phyloP scores from a whole-genome alignment of 2,329 filamentous ascomycete genomes.

The Fusarium secorum region DNA sequence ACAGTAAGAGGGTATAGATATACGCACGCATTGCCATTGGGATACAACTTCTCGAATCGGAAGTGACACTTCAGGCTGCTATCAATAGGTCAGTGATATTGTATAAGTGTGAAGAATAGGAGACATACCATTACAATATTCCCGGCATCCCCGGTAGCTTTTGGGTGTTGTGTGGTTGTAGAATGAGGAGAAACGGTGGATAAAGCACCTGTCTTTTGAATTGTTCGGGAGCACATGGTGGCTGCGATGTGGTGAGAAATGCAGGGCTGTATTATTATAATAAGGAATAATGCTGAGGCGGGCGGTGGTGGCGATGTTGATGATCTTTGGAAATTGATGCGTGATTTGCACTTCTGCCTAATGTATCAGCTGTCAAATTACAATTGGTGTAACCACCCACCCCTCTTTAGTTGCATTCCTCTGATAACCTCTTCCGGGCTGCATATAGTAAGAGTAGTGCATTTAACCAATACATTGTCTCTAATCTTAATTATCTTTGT shows the following conservation, averaged over 20 bases:
- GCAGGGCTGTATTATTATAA: not conserved
- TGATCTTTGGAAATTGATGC: not conserved
- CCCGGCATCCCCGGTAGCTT: not conserved
- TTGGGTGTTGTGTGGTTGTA: not conserved
- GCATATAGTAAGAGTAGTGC: not conserved
- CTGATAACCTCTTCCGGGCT: fast-evolving
- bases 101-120: fast-evolving
- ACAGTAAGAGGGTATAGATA: fast-evolving
- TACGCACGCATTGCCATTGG: not conserved
- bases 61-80: not conserved
- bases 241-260: not conserved
- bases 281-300: not conserved
- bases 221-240: not conserved
- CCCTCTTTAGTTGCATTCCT: not conserved
- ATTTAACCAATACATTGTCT: fast-evolving
- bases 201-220: not conserved
- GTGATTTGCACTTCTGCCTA: slow-evolving; percentile 1
- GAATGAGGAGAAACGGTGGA: fast-evolving
- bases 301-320: not conserved
- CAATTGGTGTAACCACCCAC: not conserved
- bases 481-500: fast-evolving
- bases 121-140: not conserved
- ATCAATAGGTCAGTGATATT: not conserved
- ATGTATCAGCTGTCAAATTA: not conserved
- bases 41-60: not conserved